These are phyloP conservation scores for Pyricularia sp. DNA, from an alignment of 2,329 filamentous ascomycete species.

Conservation along the genomic window DNA sequence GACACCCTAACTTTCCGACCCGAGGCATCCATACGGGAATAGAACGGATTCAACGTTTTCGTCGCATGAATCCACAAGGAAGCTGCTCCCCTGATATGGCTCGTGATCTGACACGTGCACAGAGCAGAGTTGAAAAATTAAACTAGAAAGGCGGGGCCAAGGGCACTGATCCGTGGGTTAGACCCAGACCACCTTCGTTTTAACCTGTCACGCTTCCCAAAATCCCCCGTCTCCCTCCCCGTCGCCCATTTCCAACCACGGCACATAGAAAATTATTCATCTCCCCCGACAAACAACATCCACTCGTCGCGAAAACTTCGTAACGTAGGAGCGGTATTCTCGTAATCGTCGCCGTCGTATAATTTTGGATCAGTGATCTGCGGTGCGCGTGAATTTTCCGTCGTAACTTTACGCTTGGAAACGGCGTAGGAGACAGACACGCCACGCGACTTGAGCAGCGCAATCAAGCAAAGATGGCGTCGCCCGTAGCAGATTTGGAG, in stretches of 20 bases:
- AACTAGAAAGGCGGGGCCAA: neutral
- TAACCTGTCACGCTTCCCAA: neutral
- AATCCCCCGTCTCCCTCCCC: neutral
- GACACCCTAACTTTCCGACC: neutral
- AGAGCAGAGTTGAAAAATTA: neutral
- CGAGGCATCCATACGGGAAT: neutral
- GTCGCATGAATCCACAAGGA: neutral
- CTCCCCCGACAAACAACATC: neutral
- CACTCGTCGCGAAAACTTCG: neutral
- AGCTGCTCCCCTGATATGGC: neutral
- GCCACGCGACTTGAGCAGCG: neutral
- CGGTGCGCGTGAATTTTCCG: neutral
- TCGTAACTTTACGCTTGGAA: neutral
- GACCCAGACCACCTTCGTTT: neutral
- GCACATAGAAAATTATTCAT: neutral
- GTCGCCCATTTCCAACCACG: neutral
- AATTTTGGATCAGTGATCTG: neutral
- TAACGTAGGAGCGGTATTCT: neutral
- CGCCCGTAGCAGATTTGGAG: conserved; percentile 85
- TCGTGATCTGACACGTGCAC: neutral
- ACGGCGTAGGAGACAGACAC: neutral
- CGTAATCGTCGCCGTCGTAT: neutral
- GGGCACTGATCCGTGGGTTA: neutral
- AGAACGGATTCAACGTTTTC: neutral
- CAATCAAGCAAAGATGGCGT: conserved; percentile 22